Conservation (phyloP, 2,329 filamentous ascomycete species). For the Drechslera avenae region DNA sequence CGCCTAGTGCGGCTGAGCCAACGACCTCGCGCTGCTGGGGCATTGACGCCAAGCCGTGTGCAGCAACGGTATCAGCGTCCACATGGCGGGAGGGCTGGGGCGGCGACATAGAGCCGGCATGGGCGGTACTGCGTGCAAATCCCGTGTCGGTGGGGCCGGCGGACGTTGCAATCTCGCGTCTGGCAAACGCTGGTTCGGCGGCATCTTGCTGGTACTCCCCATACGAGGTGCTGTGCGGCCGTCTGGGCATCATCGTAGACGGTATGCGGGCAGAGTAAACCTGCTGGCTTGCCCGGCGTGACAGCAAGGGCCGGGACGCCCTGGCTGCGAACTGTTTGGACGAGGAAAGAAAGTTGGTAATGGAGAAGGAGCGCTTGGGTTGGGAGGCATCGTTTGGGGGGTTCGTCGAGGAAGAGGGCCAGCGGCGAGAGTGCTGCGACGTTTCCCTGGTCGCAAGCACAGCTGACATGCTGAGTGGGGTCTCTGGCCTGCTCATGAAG, state of each 20-base stretch:
- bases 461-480: constrained; percentile 43
- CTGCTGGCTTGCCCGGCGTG: constrained; percentile 41
- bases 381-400: constrained; percentile 34
- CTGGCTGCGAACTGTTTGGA: constrained; percentile 45
- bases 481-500: constrained; percentile 47
- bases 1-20: constrained; percentile 31
- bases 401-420: constrained; percentile 20
- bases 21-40: constrained; percentile 40
- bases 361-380: constrained; percentile 57
- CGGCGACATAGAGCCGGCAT: constrained; percentile 24
- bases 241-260: constrained; percentile 47
- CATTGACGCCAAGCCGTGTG: constrained; percentile 36
- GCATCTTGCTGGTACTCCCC: constrained; percentile 49
- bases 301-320: constrained; percentile 32
- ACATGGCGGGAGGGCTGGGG: constrained; percentile 29
- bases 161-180: constrained; percentile 39
- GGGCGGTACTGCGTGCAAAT: constrained; percentile 17
- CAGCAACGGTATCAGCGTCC: constrained; percentile 24
- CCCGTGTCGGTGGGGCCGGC: constrained; percentile 23
- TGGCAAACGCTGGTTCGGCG: constrained; percentile 35
- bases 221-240: constrained; percentile 43
- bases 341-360: constrained; percentile 52
- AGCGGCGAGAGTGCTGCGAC: constrained; percentile 18
- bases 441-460: constrained; percentile 34
- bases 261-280: constrained; percentile 41